Base-by-base conservation (phyloP, 2,329 filamentous ascomycete species). In the Aaosphaeria pasadenensis region DNA sequence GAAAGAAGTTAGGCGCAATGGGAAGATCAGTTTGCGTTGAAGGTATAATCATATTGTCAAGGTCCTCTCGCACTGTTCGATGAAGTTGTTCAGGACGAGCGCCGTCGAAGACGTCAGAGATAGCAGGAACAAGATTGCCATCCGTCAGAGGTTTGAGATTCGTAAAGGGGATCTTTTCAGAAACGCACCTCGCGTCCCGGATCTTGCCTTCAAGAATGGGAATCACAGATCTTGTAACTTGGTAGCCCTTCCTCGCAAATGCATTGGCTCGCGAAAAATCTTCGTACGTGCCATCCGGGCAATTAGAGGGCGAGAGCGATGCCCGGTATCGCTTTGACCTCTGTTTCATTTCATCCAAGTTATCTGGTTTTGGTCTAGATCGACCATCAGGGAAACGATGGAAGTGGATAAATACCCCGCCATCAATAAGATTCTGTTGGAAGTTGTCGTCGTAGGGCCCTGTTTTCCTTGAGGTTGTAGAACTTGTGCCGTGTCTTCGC, bases 261-360 rank as follows among this genome's bases (percentile, higher is more conserved):
- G 43, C 51, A 51, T 69, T 58, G 33, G 47, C 59, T 29, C 52
- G 29, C 41, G 47, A 42, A 43, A 75, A 74, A 6, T 56, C 47
- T 33, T 57, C 29, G 40, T 67, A 71, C 2, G 54, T 55, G 7
- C 49, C 45, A 11, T 69, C 52, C 0, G 65, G 56, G 52, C 72
- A 71, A 31, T 53, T 42, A 29, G 69, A 71, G 36, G 59, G 62
- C 29, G 67, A 74, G 50, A 74, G 67, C 17, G 70, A 73, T 11
- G 53, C 43, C 54, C 67, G 58, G 44, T 39, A 60, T 35, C 48
- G 48, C n/a, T 48, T 49, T 13, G 73, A 43, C 47, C 57, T 62
- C 42, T 57, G 44, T 29, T 52, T 54, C 11, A 70, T 49, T n/a
- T 70, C 62, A 6, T 59, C 46, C 59, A 57, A 63, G 46, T 73